Evolutionary conservation across 1,284 basidiomycete genomes (phyloP).

Genomic region (Ceratobasidium sp.): DNA sequence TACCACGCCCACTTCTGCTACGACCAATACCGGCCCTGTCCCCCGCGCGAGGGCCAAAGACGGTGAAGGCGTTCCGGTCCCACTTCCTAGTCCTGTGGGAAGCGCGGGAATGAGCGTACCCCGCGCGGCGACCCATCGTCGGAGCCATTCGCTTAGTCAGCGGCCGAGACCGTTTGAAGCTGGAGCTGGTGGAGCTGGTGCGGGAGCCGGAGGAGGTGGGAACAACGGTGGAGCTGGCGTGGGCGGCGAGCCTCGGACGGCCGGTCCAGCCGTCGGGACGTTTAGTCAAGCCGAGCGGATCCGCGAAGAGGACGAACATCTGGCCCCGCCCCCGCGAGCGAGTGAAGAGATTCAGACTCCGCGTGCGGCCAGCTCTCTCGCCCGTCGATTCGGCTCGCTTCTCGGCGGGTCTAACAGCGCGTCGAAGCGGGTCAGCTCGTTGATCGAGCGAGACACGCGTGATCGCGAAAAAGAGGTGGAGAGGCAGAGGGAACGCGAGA

Average conservation of each 20-base stretch:
- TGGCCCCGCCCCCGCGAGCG: neutral
- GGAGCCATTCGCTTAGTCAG: conserved; percentile 78
- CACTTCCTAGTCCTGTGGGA: conserved; percentile 23
- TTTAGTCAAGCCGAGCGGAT: conserved; percentile 60
- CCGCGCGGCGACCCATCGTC: conserved; percentile 52
- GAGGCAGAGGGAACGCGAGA: conserved; percentile 18
- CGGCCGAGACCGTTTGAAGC: conserved; percentile 65
- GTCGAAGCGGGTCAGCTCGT: conserved; percentile 31
- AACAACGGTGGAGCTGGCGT: neutral
- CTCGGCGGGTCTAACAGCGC: conserved; percentile 61
- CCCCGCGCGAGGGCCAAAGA: conserved; percentile 50
- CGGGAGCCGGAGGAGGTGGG: neutral
- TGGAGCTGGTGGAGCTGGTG: conserved; percentile 44
- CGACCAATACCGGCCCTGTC: conserved; percentile 53
- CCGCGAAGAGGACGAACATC: conserved; percentile 49
- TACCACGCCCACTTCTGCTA: conserved; percentile 64
- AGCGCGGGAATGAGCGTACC: conserved; percentile 47
- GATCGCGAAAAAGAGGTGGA: conserved; percentile 22
- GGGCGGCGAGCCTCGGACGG: conserved; percentile 63
- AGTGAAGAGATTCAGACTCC: conserved; percentile 48
- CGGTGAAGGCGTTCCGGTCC: conserved; percentile 43
- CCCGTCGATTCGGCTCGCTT: conserved; percentile 78
- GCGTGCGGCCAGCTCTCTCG: conserved; percentile 51
- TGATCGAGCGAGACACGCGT: conserved; percentile 15
- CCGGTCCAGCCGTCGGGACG: conserved; percentile 68